Conservation (phyloP, 2,329 filamentous ascomycete species). For the Coniochaeta pulveracea region DNA sequence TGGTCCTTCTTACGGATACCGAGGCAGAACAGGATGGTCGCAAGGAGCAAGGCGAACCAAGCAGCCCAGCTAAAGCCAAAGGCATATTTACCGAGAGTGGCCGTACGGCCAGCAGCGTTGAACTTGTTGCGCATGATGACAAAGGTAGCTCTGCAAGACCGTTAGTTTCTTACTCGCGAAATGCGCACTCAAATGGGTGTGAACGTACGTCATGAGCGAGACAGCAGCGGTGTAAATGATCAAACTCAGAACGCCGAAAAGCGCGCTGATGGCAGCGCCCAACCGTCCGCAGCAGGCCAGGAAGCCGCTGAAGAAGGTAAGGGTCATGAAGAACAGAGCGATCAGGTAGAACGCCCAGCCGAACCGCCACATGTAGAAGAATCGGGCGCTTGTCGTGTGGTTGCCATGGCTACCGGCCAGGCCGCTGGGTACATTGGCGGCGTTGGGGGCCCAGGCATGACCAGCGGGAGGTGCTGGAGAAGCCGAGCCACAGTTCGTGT, state of each 20-base stretch:
- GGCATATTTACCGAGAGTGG: slow-evolving; percentile 53
- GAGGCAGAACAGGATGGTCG: slow-evolving; percentile 55
- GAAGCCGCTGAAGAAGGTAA: slow-evolving; percentile 57
- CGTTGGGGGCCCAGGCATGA: slow-evolving; percentile 51
- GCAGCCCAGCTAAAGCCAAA: slow-evolving; percentile 72
- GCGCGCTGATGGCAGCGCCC: slow-evolving; percentile 53
- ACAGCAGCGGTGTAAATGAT: slow-evolving; percentile 59
- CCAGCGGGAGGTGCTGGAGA: slow-evolving; percentile 58
- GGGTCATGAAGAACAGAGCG: slow-evolving; percentile 63
- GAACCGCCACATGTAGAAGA: slow-evolving; percentile 82
- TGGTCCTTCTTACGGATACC: slow-evolving; percentile 38
- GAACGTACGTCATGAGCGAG: slow-evolving; percentile 62
- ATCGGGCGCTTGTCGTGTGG: slow-evolving; percentile 44
- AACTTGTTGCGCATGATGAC: slow-evolving; percentile 61
- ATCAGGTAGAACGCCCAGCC: slow-evolving; percentile 88
- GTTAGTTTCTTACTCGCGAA: slow-evolving; percentile 7
- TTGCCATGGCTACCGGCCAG: slow-evolving; percentile 42
- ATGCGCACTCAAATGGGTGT: slow-evolving; percentile 5
- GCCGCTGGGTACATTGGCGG: slow-evolving; percentile 28
- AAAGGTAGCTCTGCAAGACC: slow-evolving; percentile 38
- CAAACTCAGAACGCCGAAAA: slow-evolving; percentile 47
- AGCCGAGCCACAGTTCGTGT: slow-evolving; percentile 51
- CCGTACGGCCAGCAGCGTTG: slow-evolving; percentile 37
- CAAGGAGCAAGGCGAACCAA: slow-evolving; percentile 53
- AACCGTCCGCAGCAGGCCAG: slow-evolving; percentile 61